Evolutionary conservation across 2,329 filamentous ascomycete genomes (phyloP).

Genomic region (Fusarium brevicatenulatum): DNA sequence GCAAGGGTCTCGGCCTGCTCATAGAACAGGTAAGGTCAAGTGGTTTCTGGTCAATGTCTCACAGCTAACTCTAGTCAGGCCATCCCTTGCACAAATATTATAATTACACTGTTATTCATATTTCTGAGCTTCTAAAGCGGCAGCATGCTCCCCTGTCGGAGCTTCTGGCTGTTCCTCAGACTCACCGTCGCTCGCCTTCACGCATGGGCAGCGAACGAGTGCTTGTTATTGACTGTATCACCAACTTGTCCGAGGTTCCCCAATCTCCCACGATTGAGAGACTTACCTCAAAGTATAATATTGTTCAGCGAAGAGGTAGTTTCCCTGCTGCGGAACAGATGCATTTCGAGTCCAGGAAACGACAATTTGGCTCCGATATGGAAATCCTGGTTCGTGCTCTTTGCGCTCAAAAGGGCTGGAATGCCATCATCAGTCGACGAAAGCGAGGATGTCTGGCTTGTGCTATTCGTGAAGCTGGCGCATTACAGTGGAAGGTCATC

Average conservation of each 20-base stretch:
- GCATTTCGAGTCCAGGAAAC: conserved; percentile 65
- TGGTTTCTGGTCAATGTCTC: background rate
- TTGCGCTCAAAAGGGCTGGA: conserved; percentile 78
- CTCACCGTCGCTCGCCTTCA: conserved; percentile 44
- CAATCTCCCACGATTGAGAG: conserved; percentile 60
- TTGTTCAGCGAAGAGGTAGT: conserved; percentile 49
- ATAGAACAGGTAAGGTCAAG: conserved; percentile 56
- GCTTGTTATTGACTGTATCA: conserved; percentile 72
- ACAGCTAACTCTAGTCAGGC: conserved; percentile 51
- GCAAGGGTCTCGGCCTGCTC: conserved; percentile 58
- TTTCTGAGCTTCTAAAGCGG: conserved; percentile 65
- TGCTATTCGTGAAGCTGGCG: conserved; percentile 78
- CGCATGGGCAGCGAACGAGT: conserved; percentile 52
- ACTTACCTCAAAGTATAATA: conserved; percentile 46
- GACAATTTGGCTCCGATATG: conserved; percentile 71
- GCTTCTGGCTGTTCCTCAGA: conserved; percentile 53
- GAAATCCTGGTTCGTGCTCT: conserved; percentile 77
- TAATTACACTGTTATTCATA: conserved; percentile 68
- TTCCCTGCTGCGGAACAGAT: conserved; percentile 61
- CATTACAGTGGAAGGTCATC: conserved; percentile 75
- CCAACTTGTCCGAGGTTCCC: conserved; percentile 59
- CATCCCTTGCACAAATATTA: conserved; percentile 73
- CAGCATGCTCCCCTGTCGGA: conserved; percentile 58
- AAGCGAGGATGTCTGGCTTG: conserved; percentile 77
- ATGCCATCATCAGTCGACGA: conserved; percentile 75